Conservation (phyloP, 345 rosid species). For the Geranium rotundifolium region DNA sequence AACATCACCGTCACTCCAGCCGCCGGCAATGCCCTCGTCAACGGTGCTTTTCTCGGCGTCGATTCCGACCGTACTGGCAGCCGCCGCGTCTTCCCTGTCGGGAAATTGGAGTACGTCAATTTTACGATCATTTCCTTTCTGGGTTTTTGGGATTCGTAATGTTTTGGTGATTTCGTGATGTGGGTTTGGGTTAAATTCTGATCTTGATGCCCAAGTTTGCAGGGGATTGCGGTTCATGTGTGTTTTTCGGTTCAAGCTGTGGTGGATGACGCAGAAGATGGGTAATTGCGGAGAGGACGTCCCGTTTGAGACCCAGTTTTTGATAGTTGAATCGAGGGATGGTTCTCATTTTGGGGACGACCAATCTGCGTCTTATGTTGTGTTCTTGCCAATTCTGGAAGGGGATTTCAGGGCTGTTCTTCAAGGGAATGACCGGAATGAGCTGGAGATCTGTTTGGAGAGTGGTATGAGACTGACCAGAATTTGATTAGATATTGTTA, state of each 20-base stretch:
- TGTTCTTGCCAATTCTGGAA: constrained; percentile 50
- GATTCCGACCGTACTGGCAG: constrained; percentile 35
- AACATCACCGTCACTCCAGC: constrained; percentile 35
- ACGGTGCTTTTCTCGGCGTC: constrained; percentile 57
- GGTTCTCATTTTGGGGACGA: constrained; percentile 32
- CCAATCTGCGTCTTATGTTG: constrained; percentile 26
- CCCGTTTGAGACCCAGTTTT: constrained; percentile 58
- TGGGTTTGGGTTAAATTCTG: not conserved
- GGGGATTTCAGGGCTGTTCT: constrained; percentile 65
- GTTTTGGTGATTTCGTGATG: not conserved
- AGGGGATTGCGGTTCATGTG: constrained; percentile 64
- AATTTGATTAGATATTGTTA: not conserved
- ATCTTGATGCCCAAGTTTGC: constrained; percentile 3
- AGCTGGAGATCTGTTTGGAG: constrained; percentile 58
- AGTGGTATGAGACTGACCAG: constrained; percentile 28
- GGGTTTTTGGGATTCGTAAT: not conserved
- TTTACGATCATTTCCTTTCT: not conserved
- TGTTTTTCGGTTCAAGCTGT: constrained; percentile 53
- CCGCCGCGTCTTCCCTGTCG: constrained; percentile 48
- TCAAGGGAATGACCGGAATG: constrained; percentile 46
- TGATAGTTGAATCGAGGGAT: constrained; percentile 35
- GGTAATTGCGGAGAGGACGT: constrained; percentile 44
- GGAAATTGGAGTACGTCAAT: constrained; percentile 39
- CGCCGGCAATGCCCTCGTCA: constrained; percentile 19
- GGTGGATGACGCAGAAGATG: constrained; percentile 84